A percentile compares a stretch with the other conserved stretches of the same genome.
Conservation (phyloP, 192 early-diverging fungal species). For the Mortierella antarctica region DNA sequence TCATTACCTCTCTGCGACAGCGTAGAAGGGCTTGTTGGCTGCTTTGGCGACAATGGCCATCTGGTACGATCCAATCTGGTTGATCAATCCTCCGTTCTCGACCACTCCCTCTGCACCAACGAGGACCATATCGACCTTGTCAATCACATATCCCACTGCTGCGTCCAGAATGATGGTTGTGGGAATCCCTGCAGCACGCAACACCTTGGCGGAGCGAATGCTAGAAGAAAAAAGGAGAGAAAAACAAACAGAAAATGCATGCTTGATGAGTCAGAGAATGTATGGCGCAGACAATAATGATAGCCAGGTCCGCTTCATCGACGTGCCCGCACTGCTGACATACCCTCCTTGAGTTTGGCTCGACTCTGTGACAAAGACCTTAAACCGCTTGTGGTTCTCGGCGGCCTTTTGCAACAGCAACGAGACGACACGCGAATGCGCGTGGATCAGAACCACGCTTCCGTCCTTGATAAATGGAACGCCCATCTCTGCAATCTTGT, state of each 20-base stretch:
- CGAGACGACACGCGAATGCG: conserved; percentile 96
- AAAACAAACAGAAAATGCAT: not conserved
- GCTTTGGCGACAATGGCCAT: conserved; percentile 95
- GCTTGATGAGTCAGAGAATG: conserved; percentile 40
- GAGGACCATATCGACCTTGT: conserved; percentile 95
- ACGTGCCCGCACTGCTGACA: not conserved
- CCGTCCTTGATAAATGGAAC: conserved; percentile 84
- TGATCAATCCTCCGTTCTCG: conserved; percentile 97
- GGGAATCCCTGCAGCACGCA: conserved; percentile 80
- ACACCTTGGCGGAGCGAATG: conserved; percentile 72
- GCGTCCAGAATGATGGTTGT: conserved; percentile 90
- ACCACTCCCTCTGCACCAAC: conserved; percentile 99
- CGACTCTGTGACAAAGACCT: conserved; percentile 93
- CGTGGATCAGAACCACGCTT: conserved; percentile 89
- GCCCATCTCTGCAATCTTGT: conserved; percentile 82
- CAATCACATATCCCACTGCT: conserved; percentile 94
- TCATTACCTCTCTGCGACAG: conserved; percentile 88
- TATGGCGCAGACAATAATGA: no score
- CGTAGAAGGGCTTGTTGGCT: conserved; percentile 94
- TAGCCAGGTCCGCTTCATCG: no score
- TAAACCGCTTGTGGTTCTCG: conserved; percentile 85
- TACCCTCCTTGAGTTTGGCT: conserved; percentile 80
- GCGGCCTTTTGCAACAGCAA: conserved; percentile 80
- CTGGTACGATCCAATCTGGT: conserved; percentile 96
- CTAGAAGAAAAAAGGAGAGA: conserved; percentile 28